A percentile compares a stretch with the other conserved stretches of the same genome.
Conservation (phyloP, 2,329 filamentous ascomycete genomes). For the Colletotrichum sp. region DNA sequence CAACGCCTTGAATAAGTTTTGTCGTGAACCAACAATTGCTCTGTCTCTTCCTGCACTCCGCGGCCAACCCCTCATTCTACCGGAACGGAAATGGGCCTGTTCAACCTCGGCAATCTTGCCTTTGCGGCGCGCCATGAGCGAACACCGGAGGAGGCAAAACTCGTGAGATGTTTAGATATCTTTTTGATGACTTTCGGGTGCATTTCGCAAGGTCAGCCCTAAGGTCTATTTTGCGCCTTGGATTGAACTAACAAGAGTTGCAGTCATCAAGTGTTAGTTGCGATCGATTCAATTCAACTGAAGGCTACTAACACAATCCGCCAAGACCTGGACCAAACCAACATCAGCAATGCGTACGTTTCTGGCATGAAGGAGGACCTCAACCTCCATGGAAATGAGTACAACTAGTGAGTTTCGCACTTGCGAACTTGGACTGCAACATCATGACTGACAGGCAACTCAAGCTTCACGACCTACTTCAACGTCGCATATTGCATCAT, state of each 20-base stretch:
- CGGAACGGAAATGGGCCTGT: background rate
- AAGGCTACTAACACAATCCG: constrained; percentile 14
- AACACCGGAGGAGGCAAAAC: constrained; percentile 10
- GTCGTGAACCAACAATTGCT: background rate
- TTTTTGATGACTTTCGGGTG: constrained; percentile 24
- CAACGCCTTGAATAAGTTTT: background rate
- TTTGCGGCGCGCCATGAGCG: constrained; percentile 18
- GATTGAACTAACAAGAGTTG: background rate
- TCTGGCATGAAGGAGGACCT: constrained; percentile 53
- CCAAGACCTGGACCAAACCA: constrained; percentile 38
- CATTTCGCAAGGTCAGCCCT: constrained; percentile 19
- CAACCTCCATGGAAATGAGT: constrained; percentile 48
- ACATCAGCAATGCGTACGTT: constrained; percentile 50
- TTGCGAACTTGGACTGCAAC: background rate
- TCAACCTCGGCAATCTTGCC: constrained; percentile 12
- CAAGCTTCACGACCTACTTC: constrained; percentile 24
- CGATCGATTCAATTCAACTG: background rate
- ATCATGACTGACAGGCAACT: background rate
- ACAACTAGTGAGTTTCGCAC: constrained; percentile 18
- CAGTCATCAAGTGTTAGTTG: constrained; percentile 24
- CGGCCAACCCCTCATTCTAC: background rate
- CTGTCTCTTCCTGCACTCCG: background rate
- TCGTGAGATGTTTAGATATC: constrained; percentile 17
- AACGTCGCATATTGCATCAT: constrained; percentile 27
- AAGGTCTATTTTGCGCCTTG: background rate